phyloP scores from a whole-genome alignment of 1,284 basidiomycete species.

The Caloboletus inedulis region DNA sequence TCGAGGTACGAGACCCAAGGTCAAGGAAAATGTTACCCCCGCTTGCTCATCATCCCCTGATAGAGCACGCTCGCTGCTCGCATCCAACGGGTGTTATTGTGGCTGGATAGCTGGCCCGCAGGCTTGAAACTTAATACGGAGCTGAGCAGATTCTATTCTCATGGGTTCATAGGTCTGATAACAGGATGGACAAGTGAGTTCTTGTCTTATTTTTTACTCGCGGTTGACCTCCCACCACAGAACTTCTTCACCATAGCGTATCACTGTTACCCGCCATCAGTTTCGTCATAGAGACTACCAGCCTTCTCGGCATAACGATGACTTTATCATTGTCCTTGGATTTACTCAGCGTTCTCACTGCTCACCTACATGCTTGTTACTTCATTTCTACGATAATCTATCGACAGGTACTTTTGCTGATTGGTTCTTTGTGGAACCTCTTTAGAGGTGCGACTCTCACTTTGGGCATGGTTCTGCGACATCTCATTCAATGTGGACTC shows the following conservation, averaged over 20 bases:
- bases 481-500: not conserved
- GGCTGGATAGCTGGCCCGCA: constrained; percentile 95
- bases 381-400: constrained; percentile 64
- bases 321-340: constrained; percentile 69
- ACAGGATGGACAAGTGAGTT: constrained; percentile 66
- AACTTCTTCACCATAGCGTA: constrained; percentile 22
- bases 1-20: constrained; percentile 39
- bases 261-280: constrained; percentile 27
- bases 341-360: constrained; percentile 60
- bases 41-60: not conserved
- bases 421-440: constrained; percentile 84
- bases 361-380: constrained; percentile 77
- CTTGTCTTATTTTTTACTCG: not conserved
- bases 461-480: not conserved
- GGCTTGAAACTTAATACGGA: constrained; percentile 97
- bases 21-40: not conserved
- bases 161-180: constrained; percentile 63
- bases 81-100: constrained; percentile 59
- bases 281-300: constrained; percentile 49
- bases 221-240: constrained; percentile 10
- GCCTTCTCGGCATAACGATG: constrained; percentile 68
- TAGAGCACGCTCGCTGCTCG: constrained; percentile 48
- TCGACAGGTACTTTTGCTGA: constrained; percentile 56
- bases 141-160: constrained; percentile 78
- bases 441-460: constrained; percentile 69